Conservation (phyloP, 2,329 filamentous ascomycete genomes). For the Aspergillus fischeri region DNA sequence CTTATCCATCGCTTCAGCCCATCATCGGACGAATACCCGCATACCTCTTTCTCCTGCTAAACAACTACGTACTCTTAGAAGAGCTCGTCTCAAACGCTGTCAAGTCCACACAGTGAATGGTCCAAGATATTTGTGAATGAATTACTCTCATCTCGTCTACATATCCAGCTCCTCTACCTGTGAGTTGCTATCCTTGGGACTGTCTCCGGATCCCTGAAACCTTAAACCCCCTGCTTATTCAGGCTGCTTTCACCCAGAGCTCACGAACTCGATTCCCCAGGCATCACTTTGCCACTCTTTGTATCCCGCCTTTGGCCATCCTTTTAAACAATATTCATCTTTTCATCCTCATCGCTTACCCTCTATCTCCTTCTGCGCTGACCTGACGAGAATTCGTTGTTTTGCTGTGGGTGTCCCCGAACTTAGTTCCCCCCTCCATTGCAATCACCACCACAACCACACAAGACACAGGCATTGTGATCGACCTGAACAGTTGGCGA, state of each 20-base stretch:
- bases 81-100: background rate
- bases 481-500: background rate
- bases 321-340: background rate
- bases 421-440: background rate
- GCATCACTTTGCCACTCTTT: slow-evolving; percentile 17
- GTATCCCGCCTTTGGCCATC: background rate
- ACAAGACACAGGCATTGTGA: background rate
- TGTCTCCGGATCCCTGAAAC: slow-evolving; percentile 11
- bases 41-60: background rate
- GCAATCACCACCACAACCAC: background rate
- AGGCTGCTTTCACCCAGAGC: slow-evolving; percentile 9
- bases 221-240: slow-evolving; percentile 15
- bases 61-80: background rate
- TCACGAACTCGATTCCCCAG: slow-evolving; percentile 6
- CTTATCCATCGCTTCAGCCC: slow-evolving; percentile 20
- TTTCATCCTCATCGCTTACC: background rate
- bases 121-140: background rate
- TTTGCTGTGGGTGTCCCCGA: background rate
- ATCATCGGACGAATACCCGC: slow-evolving; percentile 2
- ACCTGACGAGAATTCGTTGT: background rate
- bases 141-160: background rate
- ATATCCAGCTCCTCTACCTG: background rate
- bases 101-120: background rate
- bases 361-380: background rate
- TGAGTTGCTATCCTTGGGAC: slow-evolving; percentile 7